Base-by-base conservation (phyloP, 2,329 filamentous ascomycete genomes). In the Teratosphaeria destructans region DNA sequence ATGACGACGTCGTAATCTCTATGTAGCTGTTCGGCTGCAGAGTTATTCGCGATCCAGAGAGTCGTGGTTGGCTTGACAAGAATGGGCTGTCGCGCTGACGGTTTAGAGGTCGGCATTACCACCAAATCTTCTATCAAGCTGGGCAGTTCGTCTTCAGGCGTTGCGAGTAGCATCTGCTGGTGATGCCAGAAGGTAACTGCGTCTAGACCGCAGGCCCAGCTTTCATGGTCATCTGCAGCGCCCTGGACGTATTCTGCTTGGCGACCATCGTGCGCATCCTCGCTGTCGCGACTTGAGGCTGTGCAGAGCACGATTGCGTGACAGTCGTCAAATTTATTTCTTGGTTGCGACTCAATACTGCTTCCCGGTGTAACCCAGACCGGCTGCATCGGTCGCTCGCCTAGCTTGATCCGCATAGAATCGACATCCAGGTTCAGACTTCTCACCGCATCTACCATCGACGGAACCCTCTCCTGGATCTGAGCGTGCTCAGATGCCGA, bases 191-290 rank as follows among this genome's bases (percentile, higher is more conserved):
- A 99, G 0, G 93, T 63, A 0, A 77, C 72, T 0, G 93, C 84
- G 0, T 89, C 94, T 16, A 97, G 81, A 0, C 90, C 90, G 29
- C 82, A 77, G 1, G 91, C 87, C 94, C 94, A 99, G 66, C 89
- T 90, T 77, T 99, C 94, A 12, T 88, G 90, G 72, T 99, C 94
- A 73, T 99, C 94, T 2, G 88, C 94, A 0, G 93, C 93, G 56
- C 94, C 94, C 74, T 97, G 94, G 61, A 99, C 87, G 70, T 99
- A 99, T 5, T 85, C 86, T 3, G 82, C 83, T 69, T 19, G 23
- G n/a, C 87, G 85, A 32, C 83, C 61, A 8, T 62, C 63, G 6
- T 10, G n/a, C 83, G 65, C 83, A 78, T 93, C 89, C 3, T 82
- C 84, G 12, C 85, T 87, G 1, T 91, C 85, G 16, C 87, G 81